Conservation (phyloP, 2,329 filamentous ascomycete species). For the Penicillium sp. region DNA sequence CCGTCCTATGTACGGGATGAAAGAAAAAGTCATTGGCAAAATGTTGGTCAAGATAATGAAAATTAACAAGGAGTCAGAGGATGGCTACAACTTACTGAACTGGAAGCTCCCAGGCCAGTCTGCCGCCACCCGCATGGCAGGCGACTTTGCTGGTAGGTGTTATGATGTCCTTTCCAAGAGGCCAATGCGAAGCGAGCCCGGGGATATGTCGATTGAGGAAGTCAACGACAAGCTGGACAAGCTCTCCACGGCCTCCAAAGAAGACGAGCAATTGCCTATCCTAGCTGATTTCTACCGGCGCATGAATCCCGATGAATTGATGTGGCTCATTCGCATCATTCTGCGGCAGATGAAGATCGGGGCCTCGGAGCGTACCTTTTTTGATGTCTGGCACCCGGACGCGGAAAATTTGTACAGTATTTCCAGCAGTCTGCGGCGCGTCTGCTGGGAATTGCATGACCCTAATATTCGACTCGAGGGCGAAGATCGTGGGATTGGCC, state of each 20-base stretch:
- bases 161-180: constrained; percentile 82
- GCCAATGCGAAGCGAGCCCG: constrained; percentile 68
- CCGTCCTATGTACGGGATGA: constrained; percentile 86
- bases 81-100: constrained; percentile 78
- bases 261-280: constrained; percentile 79
- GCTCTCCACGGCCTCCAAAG: constrained; percentile 70
- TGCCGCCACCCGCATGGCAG: constrained; percentile 64
- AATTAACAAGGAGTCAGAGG: constrained; percentile 85
- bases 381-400: constrained; percentile 78
- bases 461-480: constrained; percentile 68
- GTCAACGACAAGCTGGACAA: constrained; percentile 83
- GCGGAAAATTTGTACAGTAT: constrained; percentile 79
- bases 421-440: constrained; percentile 80
- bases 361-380: constrained; percentile 83
- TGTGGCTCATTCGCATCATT: constrained; percentile 93
- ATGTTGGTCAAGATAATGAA: constrained; percentile 89
- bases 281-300: constrained; percentile 78
- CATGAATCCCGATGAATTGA: constrained; percentile 91
- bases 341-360: constrained; percentile 72
- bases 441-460: constrained; percentile 91
- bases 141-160: constrained; percentile 89
- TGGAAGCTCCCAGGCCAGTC: constrained; percentile 85
- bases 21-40: constrained; percentile 87
- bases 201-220: constrained; percentile 80
- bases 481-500: constrained; percentile 68